These are phyloP conservation scores for Backusella macrospora DNA, from an alignment of 192 early-diverging fungal species.

Conservation along the genomic window DNA sequence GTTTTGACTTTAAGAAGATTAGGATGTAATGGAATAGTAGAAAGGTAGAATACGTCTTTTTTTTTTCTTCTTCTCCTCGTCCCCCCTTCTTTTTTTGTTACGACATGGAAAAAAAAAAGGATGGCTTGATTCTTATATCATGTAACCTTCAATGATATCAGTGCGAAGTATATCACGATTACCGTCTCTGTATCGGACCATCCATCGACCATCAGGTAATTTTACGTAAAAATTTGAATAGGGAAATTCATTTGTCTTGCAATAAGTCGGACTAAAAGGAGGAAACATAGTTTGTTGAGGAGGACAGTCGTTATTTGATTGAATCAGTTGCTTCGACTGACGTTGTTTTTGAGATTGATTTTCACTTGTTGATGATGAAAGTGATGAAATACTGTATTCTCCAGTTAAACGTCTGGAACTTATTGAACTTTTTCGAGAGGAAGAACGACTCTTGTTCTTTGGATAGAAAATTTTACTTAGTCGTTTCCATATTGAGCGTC, in stretches of 20 bases:
- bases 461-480: background rate
- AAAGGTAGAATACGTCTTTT: background rate
- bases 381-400: slow-evolving; percentile 5
- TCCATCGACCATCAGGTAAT: slow-evolving; percentile 39
- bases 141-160: slow-evolving; percentile 31
- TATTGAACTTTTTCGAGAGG: background rate
- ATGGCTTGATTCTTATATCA: slow-evolving; percentile 4
- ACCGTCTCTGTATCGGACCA: slow-evolving; percentile 36
- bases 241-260: slow-evolving; percentile 29
- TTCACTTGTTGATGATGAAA: slow-evolving; percentile 17
- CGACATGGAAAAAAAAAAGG: background rate
- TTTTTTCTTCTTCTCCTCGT: background rate
- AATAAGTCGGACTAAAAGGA: slow-evolving; percentile 31
- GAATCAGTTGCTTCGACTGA: slow-evolving; percentile 3
- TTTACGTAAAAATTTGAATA: slow-evolving; percentile 44
- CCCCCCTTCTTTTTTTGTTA: background rate
- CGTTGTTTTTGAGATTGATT: background rate
- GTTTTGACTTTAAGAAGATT: background rate
- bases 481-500: background rate
- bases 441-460: background rate
- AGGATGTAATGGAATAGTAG: background rate
- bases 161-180: slow-evolving; percentile 39
- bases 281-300: slow-evolving; percentile 14
- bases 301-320: background rate
- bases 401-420: background rate